These are phyloP conservation scores for Xylaria sp. DNA, from an alignment of 2,329 filamentous ascomycete species.

Conservation along the genomic window DNA sequence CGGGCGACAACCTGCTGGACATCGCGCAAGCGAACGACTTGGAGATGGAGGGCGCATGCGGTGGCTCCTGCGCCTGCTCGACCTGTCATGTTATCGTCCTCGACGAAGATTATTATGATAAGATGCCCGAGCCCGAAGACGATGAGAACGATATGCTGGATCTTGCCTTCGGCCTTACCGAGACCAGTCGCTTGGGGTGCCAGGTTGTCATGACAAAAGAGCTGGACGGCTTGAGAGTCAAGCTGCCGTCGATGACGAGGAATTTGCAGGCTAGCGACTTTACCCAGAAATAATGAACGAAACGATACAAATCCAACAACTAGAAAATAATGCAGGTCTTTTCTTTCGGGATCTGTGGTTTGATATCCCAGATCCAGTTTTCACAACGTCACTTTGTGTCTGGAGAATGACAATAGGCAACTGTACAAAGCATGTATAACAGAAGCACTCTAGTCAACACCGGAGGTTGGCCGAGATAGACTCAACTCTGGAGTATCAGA, in stretches of 20 bases:
- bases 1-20: constrained; percentile 92
- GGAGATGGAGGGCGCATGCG: constrained; percentile 98
- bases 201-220: constrained; percentile 93
- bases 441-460: constrained; percentile 23
- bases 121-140: constrained; percentile 77
- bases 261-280: constrained; percentile 98
- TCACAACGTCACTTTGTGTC: not conserved
- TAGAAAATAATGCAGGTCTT: not conserved
- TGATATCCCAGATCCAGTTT: not conserved
- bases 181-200: constrained; percentile 83
- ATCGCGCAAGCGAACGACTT: constrained; percentile 94
- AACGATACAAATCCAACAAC: constrained; percentile 2
- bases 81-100: constrained; percentile 90
- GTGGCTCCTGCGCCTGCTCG: constrained; percentile 90
- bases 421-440: constrained; percentile 33
- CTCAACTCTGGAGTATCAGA: constrained; percentile 34
- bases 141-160: constrained; percentile 92
- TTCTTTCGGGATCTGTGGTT: not conserved
- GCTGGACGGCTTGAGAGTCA: constrained; percentile 83
- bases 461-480: constrained; percentile 25
- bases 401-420: not conserved
- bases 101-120: constrained; percentile 75
- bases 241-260: constrained; percentile 89
- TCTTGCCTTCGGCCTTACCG: constrained; percentile 85
- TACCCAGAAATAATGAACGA: constrained; percentile 33